These are phyloP conservation scores for Alternaria rosae DNA, from an alignment of 2,329 filamentous ascomycete genomes.

Conservation along the genomic window DNA sequence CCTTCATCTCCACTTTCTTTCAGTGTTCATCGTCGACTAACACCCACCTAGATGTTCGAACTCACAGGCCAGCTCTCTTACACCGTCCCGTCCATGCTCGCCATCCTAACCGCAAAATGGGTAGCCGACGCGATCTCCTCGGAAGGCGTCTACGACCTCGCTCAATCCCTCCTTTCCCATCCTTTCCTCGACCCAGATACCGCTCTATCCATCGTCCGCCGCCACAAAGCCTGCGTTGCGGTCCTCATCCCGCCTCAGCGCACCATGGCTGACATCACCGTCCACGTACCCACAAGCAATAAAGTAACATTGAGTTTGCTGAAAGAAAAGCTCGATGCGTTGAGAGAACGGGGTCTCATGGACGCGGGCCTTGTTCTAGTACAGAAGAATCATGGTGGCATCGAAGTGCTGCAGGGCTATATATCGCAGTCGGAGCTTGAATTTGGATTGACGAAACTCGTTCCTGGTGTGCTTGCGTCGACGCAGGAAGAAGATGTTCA, in stretches of 20 bases:
- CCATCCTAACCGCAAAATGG: slow-evolving; percentile 67
- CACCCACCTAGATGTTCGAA: slow-evolving; percentile 59
- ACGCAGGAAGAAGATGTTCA: slow-evolving; percentile 31
- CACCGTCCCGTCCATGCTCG: slow-evolving; percentile 65
- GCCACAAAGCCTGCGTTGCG: slow-evolving; percentile 50
- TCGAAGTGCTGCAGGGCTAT: slow-evolving; percentile 62
- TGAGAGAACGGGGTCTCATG: slow-evolving; percentile 61
- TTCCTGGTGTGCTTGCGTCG: slow-evolving; percentile 17
- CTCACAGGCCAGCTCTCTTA: slow-evolving; percentile 67
- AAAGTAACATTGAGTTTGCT: slow-evolving; percentile 54
- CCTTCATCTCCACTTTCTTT: background rate
- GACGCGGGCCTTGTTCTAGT: slow-evolving; percentile 66
- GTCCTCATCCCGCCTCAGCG: slow-evolving; percentile 61
- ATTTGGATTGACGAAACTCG: slow-evolving; percentile 54
- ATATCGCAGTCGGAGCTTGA: slow-evolving; percentile 63
- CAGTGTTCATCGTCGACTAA: background rate
- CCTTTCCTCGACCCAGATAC: slow-evolving; percentile 65
- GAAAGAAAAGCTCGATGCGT: slow-evolving; percentile 55
- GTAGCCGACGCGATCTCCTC: slow-evolving; percentile 62
- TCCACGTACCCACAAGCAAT: slow-evolving; percentile 55
- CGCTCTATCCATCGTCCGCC: slow-evolving; percentile 54
- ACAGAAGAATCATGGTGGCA: slow-evolving; percentile 32
- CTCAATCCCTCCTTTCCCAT: slow-evolving; percentile 66
- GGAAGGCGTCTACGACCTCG: slow-evolving; percentile 66
- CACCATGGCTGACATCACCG: slow-evolving; percentile 65